phyloP scores from a whole-genome alignment of 1,139 yeast species.

The Saccharomyces hybrid region DNA sequence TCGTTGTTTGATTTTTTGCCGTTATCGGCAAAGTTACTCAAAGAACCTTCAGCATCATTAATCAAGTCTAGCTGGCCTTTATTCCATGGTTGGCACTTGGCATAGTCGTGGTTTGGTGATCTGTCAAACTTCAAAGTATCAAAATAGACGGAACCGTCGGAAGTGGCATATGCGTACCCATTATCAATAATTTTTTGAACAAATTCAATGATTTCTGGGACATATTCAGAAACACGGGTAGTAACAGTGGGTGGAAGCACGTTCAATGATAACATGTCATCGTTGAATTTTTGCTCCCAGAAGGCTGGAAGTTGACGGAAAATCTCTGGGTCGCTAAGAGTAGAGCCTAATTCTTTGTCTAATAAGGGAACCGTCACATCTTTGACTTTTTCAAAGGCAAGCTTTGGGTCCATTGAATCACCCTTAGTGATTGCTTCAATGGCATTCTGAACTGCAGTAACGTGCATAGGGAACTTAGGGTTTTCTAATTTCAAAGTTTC shows the following conservation, averaged over 20 bases:
- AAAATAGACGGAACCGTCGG: constrained; percentile 90
- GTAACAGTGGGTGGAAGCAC: constrained; percentile 79
- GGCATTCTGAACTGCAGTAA: constrained; percentile 57
- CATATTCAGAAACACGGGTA: constrained; percentile 94
- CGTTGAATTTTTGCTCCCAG: constrained; percentile 82
- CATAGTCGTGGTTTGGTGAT: constrained; percentile 68
- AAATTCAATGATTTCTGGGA: constrained; percentile 80
- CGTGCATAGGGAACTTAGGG: constrained; percentile 84
- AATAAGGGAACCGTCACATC: constrained; percentile 69
- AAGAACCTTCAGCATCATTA: constrained; percentile 93
- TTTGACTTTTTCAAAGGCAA: constrained; percentile 41
- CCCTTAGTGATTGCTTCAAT: constrained; percentile 33
- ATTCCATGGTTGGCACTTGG: constrained; percentile 97
- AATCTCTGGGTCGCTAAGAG: constrained; percentile 75
- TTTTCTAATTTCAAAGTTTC: constrained; percentile 44
- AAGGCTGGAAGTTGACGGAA: constrained; percentile 76
- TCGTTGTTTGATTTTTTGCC: constrained; percentile 72
- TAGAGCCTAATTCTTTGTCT: constrained; percentile 63
- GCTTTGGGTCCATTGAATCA: constrained; percentile 31
- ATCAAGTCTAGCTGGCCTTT: constrained; percentile 80
- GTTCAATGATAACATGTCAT: constrained; percentile 78
- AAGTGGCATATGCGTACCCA: constrained; percentile 77
- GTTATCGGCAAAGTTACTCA: constrained; percentile 43
- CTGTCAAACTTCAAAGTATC: constrained; percentile 78
- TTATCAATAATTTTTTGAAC: constrained; percentile 66